Base-by-base conservation (phyloP, 23 red algal genomes). In the Cyanidioschyzon merolae region DNA sequence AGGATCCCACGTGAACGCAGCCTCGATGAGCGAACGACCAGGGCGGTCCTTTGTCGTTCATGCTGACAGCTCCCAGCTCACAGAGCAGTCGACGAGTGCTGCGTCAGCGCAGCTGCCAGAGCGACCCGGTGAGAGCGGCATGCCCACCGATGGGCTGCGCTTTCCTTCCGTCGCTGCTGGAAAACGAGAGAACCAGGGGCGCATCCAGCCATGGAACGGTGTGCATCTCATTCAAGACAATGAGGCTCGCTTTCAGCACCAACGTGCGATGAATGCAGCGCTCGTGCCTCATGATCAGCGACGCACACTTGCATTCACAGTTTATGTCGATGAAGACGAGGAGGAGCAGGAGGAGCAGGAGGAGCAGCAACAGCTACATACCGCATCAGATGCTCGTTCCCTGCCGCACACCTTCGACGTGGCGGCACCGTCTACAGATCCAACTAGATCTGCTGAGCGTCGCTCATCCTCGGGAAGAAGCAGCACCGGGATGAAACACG, bases 201-300 rank as follows among this genome's bases (percentile, higher is more conserved):
- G 2, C 1, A 39, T 78, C 1, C 50, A 78, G 24, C 57, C 58
- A 7, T 78, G 76, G 76, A 78, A 78, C 18, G 37, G 39, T 16
- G 58, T 34, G 2, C 32, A n/a, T 2, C 76, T 78, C 15, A 35
- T 39, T 54, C 76, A 78, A 39, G 58, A 30, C 3, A n/a, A 54
- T 57, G 34, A 15, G 24, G n/a, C 34, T n/a, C 34, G 29, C 0
- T 7, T 54, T 7, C 21, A 21, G 7, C 45, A 21, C 45, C 45
- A 54, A 54, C 45, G 45, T 21, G 12, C 45, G 21, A 7, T 54
- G 7, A 21, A 15, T 54, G 45, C 12, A 15, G 45, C 45, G 45
- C 45, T 54, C 12, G 12, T 21, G 12, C 12, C 7, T 21, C 45
- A 7, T 7, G 12, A 54, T 21, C 45, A 21, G 45, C 12, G 7